A percentile compares a stretch with the other conserved stretches of the same genome.
phyloP scores from a whole-genome alignment of 2,329 filamentous ascomycete genomes.

The Sordariomycetes sp. region DNA sequence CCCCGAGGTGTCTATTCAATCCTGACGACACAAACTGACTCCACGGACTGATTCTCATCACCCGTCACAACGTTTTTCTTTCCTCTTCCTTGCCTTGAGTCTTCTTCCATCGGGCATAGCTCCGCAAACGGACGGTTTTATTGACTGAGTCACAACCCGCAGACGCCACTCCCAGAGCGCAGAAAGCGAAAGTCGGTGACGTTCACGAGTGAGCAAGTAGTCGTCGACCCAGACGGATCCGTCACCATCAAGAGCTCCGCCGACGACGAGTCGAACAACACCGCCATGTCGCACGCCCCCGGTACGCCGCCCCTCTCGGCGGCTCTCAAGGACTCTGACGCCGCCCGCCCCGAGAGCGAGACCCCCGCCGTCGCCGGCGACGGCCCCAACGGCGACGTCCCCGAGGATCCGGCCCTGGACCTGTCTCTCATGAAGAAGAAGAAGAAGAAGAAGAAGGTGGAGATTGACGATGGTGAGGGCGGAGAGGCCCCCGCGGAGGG shows the following conservation, averaged over 20 bases:
- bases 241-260: slow-evolving; percentile 65
- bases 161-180: slow-evolving; percentile 25
- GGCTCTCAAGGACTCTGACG: slow-evolving; percentile 34
- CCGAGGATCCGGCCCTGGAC: slow-evolving; percentile 38
- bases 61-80: background rate
- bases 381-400: slow-evolving; percentile 13
- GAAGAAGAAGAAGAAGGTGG: slow-evolving; percentile 11
- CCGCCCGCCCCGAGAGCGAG: slow-evolving; percentile 18
- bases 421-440: slow-evolving; percentile 76
- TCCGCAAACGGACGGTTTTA: too few species aligned
- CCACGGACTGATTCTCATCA: background rate
- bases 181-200: slow-evolving; percentile 87
- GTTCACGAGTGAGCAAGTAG: slow-evolving; percentile 75
- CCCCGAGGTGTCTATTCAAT: background rate
- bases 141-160: background rate
- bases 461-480: slow-evolving; percentile 17
- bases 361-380: slow-evolving; percentile 12
- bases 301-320: slow-evolving; percentile 48
- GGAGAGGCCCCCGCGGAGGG: slow-evolving; percentile 34
- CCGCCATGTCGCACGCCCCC: slow-evolving; percentile 66
- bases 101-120: background rate
- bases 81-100: background rate
- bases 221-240: slow-evolving; percentile 82
- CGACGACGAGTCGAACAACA: slow-evolving; percentile 61
- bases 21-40: background rate